phyloP scores from a whole-genome alignment of 139 green algal genomes.

The Closterium sp. region DNA sequence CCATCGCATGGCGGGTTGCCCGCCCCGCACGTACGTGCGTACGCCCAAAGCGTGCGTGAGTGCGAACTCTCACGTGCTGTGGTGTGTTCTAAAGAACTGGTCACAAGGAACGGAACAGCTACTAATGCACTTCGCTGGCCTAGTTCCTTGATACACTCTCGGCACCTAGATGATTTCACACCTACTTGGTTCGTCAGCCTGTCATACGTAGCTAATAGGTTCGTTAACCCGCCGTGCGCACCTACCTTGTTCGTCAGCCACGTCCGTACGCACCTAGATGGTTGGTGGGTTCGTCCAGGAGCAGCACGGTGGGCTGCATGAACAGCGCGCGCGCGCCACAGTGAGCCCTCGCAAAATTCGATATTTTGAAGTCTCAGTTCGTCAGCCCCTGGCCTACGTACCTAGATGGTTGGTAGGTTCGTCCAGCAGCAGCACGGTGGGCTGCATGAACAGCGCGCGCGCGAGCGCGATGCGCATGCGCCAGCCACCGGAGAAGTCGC shows the following conservation, averaged over 20 bases:
- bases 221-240: not conserved
- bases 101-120: not conserved
- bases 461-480: slow-evolving; percentile 94
- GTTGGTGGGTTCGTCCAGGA: slow-evolving; percentile 71
- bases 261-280: slow-evolving; percentile 62
- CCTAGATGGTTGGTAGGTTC: slow-evolving; percentile 72
- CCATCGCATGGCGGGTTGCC: too few relatives aligned
- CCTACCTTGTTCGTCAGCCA: not conserved
- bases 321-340: slow-evolving; percentile 91
- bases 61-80: not conserved
- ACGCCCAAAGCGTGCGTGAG: too few relatives aligned
- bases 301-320: slow-evolving; percentile 62
- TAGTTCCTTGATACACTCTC: not conserved
- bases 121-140: not conserved
- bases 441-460: slow-evolving; percentile 85
- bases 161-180: not conserved
- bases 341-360: not conserved
- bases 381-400: not conserved
- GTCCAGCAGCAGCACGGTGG: slow-evolving; percentile 66
- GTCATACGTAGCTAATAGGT: not conserved
- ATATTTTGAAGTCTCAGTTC: not conserved
- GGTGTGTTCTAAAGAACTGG: not conserved
- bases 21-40: too few relatives aligned
- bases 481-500: slow-evolving; percentile 92
- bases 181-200: not conserved